Base-by-base conservation (phyloP, 352 stramenopile species). In the Phytophthora litchii region DNA sequence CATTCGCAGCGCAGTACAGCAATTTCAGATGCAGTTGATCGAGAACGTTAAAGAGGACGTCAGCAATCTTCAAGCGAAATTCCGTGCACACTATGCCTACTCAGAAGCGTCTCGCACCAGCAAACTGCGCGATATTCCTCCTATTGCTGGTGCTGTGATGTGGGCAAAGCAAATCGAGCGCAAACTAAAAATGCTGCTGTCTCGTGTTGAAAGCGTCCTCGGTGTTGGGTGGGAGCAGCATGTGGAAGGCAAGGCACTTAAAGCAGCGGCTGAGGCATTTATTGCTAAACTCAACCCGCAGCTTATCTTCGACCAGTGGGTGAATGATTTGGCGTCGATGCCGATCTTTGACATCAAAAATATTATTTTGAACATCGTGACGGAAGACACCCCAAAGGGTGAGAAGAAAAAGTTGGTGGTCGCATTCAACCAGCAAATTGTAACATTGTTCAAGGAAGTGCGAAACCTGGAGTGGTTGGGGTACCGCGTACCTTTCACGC, bases 131-230 rank as follows among this genome's bases (percentile, higher is more conserved):
- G 97, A 99, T 52, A 98, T 99, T 32, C 97, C 98, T 16, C 97
- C 97, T 19, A 95, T 99, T 32, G 94, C 94, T 31, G 97, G 96
- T 23, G 98, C 98, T 44, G 98, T 99, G 38, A 93, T 99, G 67
- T 99, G 98, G 98, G 97, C 97, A 13, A 98, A 98, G 64, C 97
- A 99, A 76, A 99, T 99, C 76, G 97, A 99, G 72, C 85, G 96
- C n/a, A 98, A 99, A 71, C 74, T 99, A 12, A 91, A 98, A 72
- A 89, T 95, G 54, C 79, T 99, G 4, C 88, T 99, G 45, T 85
- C 92, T n/a, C 84, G 97, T 34, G 97, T 99, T 60, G 90, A 98
- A 58, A 95, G 98, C 66, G 97, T 99, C 14, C 86, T 99, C 4
- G 98, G 94, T 40, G 64, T 73, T 17, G 97, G 97, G 27, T 99